These are phyloP conservation scores for Curvularia spicifera DNA, from an alignment of 2,329 filamentous ascomycete genomes.

Conservation along the genomic window DNA sequence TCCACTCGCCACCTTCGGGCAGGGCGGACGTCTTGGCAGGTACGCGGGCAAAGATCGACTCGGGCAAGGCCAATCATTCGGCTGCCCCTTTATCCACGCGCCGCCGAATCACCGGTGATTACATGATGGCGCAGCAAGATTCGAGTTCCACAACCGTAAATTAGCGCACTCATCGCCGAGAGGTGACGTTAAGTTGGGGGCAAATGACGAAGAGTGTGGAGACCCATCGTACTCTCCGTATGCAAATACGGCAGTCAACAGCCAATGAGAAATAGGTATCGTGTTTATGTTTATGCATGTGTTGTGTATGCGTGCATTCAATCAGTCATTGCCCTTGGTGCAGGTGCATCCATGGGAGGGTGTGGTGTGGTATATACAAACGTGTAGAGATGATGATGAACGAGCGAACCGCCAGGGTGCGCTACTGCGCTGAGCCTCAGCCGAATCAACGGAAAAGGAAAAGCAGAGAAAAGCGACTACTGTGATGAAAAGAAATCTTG, in stretches of 20 bases:
- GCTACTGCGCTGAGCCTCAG: conserved; percentile 4
- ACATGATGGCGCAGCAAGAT: neutral
- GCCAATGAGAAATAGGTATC: neutral
- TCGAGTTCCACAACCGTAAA: neutral
- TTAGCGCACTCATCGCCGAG: neutral
- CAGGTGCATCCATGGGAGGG: neutral
- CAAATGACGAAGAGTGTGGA: neutral
- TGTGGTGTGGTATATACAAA: conserved; percentile 13
- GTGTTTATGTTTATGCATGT: neutral
- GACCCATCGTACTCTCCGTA: neutral
- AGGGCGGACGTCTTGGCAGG: conserved; percentile 22
- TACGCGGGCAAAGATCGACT: conserved; percentile 15
- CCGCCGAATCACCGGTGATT: neutral
- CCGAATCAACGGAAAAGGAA: neutral
- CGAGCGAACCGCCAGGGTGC: conserved; percentile 12
- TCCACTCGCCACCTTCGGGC: neutral
- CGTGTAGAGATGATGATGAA: conserved; percentile 4
- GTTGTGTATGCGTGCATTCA: conserved; percentile 10
- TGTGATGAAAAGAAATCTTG: conserved; percentile 1
- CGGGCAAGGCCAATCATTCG: conserved; percentile 7
- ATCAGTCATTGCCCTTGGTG: conserved; percentile 1
- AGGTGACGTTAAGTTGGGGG: neutral
- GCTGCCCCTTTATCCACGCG: conserved; percentile 14
- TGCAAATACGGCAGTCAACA: neutral
- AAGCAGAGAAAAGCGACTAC: neutral